Conservation (phyloP, 2,329 filamentous ascomycete species). For the Ophiosphaerella herpotricha region DNA sequence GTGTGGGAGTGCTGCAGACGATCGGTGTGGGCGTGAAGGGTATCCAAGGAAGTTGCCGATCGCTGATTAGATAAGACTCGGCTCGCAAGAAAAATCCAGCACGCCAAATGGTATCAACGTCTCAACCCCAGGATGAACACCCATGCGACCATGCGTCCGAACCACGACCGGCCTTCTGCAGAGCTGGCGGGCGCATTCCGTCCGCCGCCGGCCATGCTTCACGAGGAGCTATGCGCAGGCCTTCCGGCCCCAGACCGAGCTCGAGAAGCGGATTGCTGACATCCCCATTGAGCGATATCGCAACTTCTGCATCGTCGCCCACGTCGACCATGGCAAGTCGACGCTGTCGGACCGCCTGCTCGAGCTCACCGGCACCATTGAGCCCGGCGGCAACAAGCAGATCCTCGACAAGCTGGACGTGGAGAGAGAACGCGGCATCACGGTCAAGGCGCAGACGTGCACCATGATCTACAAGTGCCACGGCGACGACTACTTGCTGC, state of each 20-base stretch:
- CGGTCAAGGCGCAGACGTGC: slow-evolving; percentile 98
- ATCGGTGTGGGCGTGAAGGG: slow-evolving; percentile 1
- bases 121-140: slow-evolving; percentile 28
- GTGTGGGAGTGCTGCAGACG: slow-evolving; percentile 15
- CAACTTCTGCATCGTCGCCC: slow-evolving; percentile 98
- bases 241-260: slow-evolving; percentile 51
- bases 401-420: slow-evolving; percentile 97
- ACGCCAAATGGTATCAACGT: not conserved
- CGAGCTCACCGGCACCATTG: slow-evolving; percentile 91
- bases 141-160: slow-evolving; percentile 57
- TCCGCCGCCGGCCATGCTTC: slow-evolving; percentile 25
- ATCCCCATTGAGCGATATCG: slow-evolving; percentile 81
- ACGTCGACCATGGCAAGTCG: slow-evolving; percentile 98
- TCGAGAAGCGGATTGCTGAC: slow-evolving; percentile 69
- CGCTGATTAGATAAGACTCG: slow-evolving; percentile 30
- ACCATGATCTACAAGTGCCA: slow-evolving; percentile 93
- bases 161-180: slow-evolving; percentile 49
- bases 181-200: slow-evolving; percentile 38
- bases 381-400: slow-evolving; percentile 86
- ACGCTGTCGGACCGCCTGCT: slow-evolving; percentile 91
- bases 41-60: slow-evolving; percentile 5
- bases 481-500: slow-evolving; percentile 86
- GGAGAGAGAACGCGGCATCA: slow-evolving; percentile 93
- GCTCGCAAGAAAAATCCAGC: not conserved
- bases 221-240: slow-evolving; percentile 42